These are phyloP conservation scores for Tillandsia fasciculata DNA, from an alignment of 176 grass and related monocot genomes.

Conservation along the genomic window DNA sequence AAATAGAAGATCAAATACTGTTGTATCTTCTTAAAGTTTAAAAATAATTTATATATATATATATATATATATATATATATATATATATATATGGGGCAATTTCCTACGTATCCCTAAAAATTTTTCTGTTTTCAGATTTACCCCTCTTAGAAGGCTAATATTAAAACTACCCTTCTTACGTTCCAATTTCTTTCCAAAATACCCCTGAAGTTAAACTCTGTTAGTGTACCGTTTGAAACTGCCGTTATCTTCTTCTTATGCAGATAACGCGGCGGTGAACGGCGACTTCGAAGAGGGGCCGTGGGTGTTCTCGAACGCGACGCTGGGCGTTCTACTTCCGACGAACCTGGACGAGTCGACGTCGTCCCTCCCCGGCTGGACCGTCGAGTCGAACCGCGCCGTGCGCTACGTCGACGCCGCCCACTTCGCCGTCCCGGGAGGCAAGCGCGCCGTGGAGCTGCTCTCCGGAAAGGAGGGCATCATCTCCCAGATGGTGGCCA, in stretches of 20 bases:
- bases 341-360: slow-evolving; percentile 88
- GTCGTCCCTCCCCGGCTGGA: slow-evolving; percentile 77
- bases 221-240: no score
- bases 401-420: slow-evolving; percentile 75
- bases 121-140: no score
- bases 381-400: slow-evolving; percentile 81
- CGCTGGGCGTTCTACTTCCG: slow-evolving; percentile 83
- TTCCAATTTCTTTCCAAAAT: no score
- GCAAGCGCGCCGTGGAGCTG: slow-evolving; percentile 88
- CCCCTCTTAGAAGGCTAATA: no score
- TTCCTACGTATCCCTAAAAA: no score
- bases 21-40: no score
- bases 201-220: no score
- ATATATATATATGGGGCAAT: no score
- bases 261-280: slow-evolving; percentile 81
- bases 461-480: slow-evolving; percentile 96
- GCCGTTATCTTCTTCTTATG: slow-evolving; percentile 9
- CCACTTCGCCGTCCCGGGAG: slow-evolving; percentile 74
- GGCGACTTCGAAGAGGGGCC: slow-evolving; percentile 97
- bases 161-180: no score
- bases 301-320: slow-evolving; percentile 90
- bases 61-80: no score
- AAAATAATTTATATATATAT: no score
- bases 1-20: no score
- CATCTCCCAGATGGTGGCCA: slow-evolving; percentile 96